Base-by-base conservation (phyloP, 495 filamentous ascomycete species). In the Sphaerosporella brunnea region DNA sequence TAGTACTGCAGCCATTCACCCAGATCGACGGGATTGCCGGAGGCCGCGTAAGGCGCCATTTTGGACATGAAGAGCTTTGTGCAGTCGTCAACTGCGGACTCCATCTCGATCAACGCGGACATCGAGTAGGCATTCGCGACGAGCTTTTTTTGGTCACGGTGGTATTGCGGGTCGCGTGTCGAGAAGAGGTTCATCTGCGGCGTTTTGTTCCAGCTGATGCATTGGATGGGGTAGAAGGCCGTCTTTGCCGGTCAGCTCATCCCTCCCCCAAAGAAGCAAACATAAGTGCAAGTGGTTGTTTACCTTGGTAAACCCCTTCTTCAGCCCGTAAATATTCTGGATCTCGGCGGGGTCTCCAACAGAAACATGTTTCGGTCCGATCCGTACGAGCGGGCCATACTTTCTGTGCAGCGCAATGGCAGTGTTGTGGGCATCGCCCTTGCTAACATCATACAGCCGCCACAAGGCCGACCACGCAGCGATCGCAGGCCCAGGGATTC, bases 1-100 rank as follows among this genome's bases (percentile, higher is more conserved):
- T 51, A 70, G 52, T 64, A 72, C 36, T 63, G 68, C 24, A 71
- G 53, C 69, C 69, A 73, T 25, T 53, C 35, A 9, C 64, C 60
- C 0, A 71, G 53, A 23, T 71, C 63, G 7, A 69, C 53, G 2
- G 62, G 47, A 9, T 61, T 21, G 0, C 51, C 45, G 3, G 40
- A 24, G 2, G 44, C 38, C 0, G 55, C 57, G 24, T 55, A 61
- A 32, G 59, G 47, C n/a, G 15, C 25, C 10, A 46, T 2, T 3
- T 21, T 11, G 1, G 46, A 32, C 4, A 59, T 9, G 39, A 68
- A 62, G 2, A 66, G 36, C 7, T 47, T 45, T 3, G 50, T 59
- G 38, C 61, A 65, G 15, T 52, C 60, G 43, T 68, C 61, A n/a
- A 67, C 56, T 1, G 49, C 45, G n/a, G 53, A 20, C 39, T 69